These are phyloP conservation scores for Lentinula lateritia DNA, from an alignment of 768 basidiomycete genomes.

Conservation along the genomic window DNA sequence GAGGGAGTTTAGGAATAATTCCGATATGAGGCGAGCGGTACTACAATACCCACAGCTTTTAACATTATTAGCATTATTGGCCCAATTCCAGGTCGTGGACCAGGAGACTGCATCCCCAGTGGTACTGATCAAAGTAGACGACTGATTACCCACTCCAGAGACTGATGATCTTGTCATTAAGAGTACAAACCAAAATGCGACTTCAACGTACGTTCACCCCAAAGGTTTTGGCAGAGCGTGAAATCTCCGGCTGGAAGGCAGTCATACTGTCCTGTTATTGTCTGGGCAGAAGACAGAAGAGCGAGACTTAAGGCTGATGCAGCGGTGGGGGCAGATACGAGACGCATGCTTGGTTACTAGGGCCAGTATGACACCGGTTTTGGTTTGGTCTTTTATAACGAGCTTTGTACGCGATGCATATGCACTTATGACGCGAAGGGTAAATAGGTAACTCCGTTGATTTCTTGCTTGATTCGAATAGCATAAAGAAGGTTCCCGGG, in stretches of 20 bases:
- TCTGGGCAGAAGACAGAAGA: slow-evolving; percentile 23
- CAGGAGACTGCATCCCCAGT: slow-evolving; percentile 39
- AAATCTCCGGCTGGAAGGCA: slow-evolving; percentile 42
- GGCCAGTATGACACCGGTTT: neutral
- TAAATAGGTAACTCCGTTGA: neutral
- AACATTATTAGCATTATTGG: slow-evolving; percentile 42
- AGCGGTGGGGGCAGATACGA: neutral
- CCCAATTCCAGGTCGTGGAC: slow-evolving; percentile 51
- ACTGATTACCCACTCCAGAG: slow-evolving; percentile 42
- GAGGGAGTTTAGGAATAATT: too few relatives aligned
- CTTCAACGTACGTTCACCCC: slow-evolving; percentile 36
- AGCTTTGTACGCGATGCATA: neutral
- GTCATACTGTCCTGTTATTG: slow-evolving; percentile 37
- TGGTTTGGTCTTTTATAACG: neutral
- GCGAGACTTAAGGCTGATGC: slow-evolving; percentile 4
- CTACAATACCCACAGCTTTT: slow-evolving; percentile 43
- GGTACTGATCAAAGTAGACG: slow-evolving; percentile 37
- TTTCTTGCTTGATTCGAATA: too few relatives aligned
- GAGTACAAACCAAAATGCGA: neutral
- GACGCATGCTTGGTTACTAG: neutral
- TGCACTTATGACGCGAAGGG: neutral
- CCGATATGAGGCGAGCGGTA: neutral
- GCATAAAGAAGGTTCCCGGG: neutral
- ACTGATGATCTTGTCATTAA: slow-evolving; percentile 16
- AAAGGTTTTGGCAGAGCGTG: slow-evolving; percentile 53